Percentiles rank a stretch among this genome's conserved stretches.
phyloP scores from a whole-genome alignment of 129 eudicot genomes.

The Artemisia tridentata region DNA sequence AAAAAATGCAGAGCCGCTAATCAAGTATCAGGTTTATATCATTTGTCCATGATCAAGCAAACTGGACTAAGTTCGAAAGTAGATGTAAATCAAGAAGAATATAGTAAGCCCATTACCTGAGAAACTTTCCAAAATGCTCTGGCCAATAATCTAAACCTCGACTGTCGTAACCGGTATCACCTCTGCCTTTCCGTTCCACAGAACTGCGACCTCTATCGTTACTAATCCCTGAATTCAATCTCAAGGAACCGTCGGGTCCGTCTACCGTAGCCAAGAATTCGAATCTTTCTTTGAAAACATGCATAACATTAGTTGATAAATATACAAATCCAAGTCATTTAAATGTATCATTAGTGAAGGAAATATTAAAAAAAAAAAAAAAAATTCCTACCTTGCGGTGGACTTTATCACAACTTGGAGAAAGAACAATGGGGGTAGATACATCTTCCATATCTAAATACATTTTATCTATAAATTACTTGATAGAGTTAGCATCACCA shows the following conservation, averaged over 20 bases:
- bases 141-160: constrained; percentile 95
- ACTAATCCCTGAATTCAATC: constrained; percentile 50
- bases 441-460: constrained; percentile 38
- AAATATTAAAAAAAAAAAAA: too few species aligned
- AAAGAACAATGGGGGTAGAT: constrained; percentile 58
- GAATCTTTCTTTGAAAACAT: constrained; percentile 60
- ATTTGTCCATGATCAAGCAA: background rate
- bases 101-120: constrained; percentile 45
- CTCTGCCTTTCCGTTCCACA: constrained; percentile 75
- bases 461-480: constrained; percentile 47
- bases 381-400: too few species aligned
- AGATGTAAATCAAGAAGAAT: background rate
- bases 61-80: background rate
- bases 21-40: background rate
- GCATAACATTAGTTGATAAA: background rate
- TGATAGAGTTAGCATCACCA: constrained; percentile 69
- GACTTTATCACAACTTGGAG: constrained; percentile 86
- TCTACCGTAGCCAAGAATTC: constrained; percentile 85
- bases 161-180: too few species aligned
- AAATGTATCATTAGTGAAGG: too few species aligned
- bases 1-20: background rate
- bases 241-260: constrained; percentile 68
- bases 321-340: too few species aligned
- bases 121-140: constrained; percentile 77
- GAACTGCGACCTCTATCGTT: constrained; percentile 51